These are phyloP conservation scores for Ophiostoma sp. DNA, from an alignment of 2,329 filamentous ascomycete species.

Conservation along the genomic window DNA sequence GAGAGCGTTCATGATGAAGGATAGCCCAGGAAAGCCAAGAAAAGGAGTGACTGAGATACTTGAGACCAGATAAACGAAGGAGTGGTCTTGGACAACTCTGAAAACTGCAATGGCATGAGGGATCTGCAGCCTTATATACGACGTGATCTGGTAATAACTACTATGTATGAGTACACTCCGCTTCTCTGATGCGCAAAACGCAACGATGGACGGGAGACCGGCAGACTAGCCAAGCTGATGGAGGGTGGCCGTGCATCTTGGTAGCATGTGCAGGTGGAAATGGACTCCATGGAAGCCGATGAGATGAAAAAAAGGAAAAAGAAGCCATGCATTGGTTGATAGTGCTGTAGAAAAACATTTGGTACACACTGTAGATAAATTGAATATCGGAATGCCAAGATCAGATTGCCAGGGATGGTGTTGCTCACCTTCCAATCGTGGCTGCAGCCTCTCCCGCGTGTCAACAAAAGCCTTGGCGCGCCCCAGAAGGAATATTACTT, in stretches of 20 bases:
- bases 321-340: neutral
- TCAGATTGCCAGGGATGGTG: constrained; percentile 6
- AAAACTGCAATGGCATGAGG: neutral
- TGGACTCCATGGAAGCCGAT: neutral
- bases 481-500: neutral
- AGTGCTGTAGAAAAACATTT: neutral
- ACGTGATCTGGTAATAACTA: neutral
- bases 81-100: neutral
- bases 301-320: neutral
- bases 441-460: constrained; percentile 20
- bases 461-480: constrained; percentile 1
- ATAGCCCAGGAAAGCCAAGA: neutral
- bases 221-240: constrained; percentile 3
- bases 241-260: constrained; percentile 4
- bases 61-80: constrained; percentile 3
- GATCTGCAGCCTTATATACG: neutral
- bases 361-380: neutral
- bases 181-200: neutral
- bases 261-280: neutral
- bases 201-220: neutral
- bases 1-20: constrained; percentile 16
- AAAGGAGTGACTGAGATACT: neutral
- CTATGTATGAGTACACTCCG: neutral
- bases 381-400: constrained; percentile 19
- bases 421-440: constrained; percentile 22